Evolutionary conservation across 495 filamentous ascomycete species (phyloP).

Genomic region (Annulohypoxylon moriforme): DNA sequence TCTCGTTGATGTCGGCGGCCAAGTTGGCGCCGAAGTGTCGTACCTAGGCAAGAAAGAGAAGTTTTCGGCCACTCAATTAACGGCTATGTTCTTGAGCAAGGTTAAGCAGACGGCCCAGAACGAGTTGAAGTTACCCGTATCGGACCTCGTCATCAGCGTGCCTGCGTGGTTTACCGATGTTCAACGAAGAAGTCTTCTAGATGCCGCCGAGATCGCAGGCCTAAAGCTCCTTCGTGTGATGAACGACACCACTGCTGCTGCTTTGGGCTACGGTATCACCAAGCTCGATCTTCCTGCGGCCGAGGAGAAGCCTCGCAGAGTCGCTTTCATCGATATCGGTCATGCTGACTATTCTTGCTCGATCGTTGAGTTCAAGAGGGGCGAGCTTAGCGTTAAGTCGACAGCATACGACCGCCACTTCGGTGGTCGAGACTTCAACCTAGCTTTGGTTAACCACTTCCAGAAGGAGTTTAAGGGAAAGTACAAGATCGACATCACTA

Average conservation of each 20-base stretch:
- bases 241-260: conserved; percentile 97
- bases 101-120: conserved; percentile 86
- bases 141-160: conserved; percentile 92
- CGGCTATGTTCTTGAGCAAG: conserved; percentile 95
- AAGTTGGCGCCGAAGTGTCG: conserved; percentile 92
- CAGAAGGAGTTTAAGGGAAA: conserved; percentile 93
- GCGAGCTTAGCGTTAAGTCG: conserved; percentile 91
- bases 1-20: conserved; percentile 89
- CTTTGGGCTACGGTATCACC: conserved; percentile 97
- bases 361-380: conserved; percentile 97
- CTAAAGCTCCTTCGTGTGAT: conserved; percentile 92
- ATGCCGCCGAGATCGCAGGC: conserved; percentile 94
- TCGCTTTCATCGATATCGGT: conserved; percentile 95
- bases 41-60: conserved; percentile 95
- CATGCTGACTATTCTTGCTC: conserved; percentile 95
- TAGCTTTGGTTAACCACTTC: conserved; percentile 92
- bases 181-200: conserved; percentile 87
- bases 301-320: conserved; percentile 93
- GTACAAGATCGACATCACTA: conserved; percentile 89
- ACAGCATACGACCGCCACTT: conserved; percentile 97
- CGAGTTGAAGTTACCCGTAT: conserved; percentile 93
- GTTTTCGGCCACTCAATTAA: conserved; percentile 90
- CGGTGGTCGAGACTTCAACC: conserved; percentile 97
- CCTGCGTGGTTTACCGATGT: conserved; percentile 97
- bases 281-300: conserved; percentile 88